A percentile compares a stretch with the other conserved stretches of the same genome.
Conservation (phyloP, 2,329 filamentous ascomycete genomes). For the Xylaria sp. region DNA sequence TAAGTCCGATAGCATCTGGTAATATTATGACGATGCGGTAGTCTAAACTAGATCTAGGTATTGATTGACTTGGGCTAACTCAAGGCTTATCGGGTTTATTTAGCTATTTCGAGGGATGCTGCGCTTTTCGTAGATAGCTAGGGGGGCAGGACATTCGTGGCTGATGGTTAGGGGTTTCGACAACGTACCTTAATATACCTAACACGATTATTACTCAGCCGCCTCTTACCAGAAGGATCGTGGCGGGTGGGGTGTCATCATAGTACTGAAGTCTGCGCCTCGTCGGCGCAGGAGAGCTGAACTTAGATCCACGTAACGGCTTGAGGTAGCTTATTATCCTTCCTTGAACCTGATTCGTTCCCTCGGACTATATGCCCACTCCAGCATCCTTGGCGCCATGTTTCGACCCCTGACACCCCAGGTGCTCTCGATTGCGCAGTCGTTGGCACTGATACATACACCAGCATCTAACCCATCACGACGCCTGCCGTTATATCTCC, state of each 20-base stretch:
- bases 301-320: not conserved
- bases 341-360: conserved; percentile 16
- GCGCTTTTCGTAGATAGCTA: too few relatives aligned
- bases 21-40: too few relatives aligned
- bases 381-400: conserved; percentile 1
- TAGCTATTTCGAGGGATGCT: too few relatives aligned
- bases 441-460: not conserved
- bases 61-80: too few relatives aligned
- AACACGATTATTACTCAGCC: too few relatives aligned
- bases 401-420: not conserved
- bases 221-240: not conserved
- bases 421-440: not conserved
- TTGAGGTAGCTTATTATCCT: not conserved
- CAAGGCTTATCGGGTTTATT: too few relatives aligned
- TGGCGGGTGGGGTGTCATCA: not conserved
- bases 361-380: conserved; percentile 26
- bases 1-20: too few relatives aligned
- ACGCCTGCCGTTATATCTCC: not conserved
- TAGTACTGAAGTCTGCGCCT: not conserved
- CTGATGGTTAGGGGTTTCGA: too few relatives aligned
- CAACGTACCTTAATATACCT: too few relatives aligned
- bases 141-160: too few relatives aligned
- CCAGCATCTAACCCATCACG: conserved; percentile 4
- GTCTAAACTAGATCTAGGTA: too few relatives aligned
- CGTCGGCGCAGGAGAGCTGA: not conserved